A percentile compares a stretch with the other conserved stretches of the same genome.
These are phyloP conservation scores for Phoma sp. DNA, from an alignment of 2,329 filamentous ascomycete species.

Conservation along the genomic window DNA sequence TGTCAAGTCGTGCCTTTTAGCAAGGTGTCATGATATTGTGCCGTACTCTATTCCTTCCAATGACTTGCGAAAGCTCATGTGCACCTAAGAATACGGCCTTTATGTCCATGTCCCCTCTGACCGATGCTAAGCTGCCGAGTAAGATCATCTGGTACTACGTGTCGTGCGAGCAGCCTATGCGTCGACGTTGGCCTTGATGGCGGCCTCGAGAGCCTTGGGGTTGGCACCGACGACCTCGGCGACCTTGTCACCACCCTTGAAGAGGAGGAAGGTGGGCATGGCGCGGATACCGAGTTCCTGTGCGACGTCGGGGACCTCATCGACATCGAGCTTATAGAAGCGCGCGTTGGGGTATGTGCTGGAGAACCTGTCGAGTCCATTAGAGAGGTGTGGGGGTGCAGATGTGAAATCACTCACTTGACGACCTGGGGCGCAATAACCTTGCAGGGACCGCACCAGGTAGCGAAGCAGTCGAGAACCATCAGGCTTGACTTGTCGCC, in stretches of 20 bases:
- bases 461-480: conserved; percentile 85
- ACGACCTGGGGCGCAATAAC: conserved; percentile 78
- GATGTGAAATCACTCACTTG: conserved; percentile 57
- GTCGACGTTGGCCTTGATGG: conserved; percentile 51
- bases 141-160: conserved; percentile 6
- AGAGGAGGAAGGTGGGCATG: conserved; percentile 91
- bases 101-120: conserved; percentile 2
- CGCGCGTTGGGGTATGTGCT: conserved; percentile 65
- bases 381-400: conserved; percentile 2
- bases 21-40: conserved; percentile 25
- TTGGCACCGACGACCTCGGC: conserved; percentile 81
- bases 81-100: conserved; percentile 13
- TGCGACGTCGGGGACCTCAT: conserved; percentile 76
- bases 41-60: conserved; percentile 6
- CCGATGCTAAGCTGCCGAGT: conserved; percentile 19
- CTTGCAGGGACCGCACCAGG: conserved; percentile 96
- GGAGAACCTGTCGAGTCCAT: conserved; percentile 59
- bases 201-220: conserved; percentile 67
- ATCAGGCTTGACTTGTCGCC: conserved; percentile 64
- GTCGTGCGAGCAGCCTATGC: conserved; percentile 23
- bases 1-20: conserved; percentile 25
- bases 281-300: conserved; percentile 81
- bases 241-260: conserved; percentile 78
- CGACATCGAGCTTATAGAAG: conserved; percentile 93
- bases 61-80: conserved; percentile 3